phyloP scores from a whole-genome alignment of 2,329 filamentous ascomycete species.

The Keithomyces neogunnii region DNA sequence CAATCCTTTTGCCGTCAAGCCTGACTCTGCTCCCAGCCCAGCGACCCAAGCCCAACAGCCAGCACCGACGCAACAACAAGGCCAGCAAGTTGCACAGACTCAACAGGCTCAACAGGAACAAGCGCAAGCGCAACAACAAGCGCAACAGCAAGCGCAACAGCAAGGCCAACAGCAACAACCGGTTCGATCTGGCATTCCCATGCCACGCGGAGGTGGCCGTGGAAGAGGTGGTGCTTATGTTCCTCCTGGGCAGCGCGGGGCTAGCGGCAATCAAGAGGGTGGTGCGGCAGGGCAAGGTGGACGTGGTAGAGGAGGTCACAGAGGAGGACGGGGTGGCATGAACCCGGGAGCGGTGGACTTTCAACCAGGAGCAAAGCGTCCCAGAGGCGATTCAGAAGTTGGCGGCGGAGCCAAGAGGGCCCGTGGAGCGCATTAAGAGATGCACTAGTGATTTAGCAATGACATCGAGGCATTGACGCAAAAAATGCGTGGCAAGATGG shows the following conservation, averaged over 20 bases:
- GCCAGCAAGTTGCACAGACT: constrained; percentile 6
- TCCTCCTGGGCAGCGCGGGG: constrained; percentile 27
- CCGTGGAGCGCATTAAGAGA: constrained; percentile 27
- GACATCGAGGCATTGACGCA: not conserved
- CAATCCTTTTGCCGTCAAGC: constrained; percentile 5
- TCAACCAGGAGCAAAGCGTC: constrained; percentile 49
- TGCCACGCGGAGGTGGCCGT: constrained; percentile 32
- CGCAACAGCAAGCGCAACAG: constrained; percentile 12
- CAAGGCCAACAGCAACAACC: constrained; percentile 5
- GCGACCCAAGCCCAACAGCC: not conserved
- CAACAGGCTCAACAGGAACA: constrained; percentile 6
- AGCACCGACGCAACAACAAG: not conserved
- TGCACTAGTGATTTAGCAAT: not conserved
- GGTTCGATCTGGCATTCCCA: constrained; percentile 28
- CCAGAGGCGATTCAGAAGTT: constrained; percentile 42
- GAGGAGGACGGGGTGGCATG: constrained; percentile 33
- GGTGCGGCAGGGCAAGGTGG: constrained; percentile 19
- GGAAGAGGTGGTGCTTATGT: constrained; percentile 29
- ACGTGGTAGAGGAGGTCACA: constrained; percentile 32
- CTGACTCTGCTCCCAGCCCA: not conserved
- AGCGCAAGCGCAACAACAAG: constrained; percentile 6
- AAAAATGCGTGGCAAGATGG: not conserved
- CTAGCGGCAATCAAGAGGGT: constrained; percentile 27
- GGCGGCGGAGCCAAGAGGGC: constrained; percentile 34
- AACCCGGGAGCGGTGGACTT: constrained; percentile 47